phyloP scores from a whole-genome alignment of 140 eudicot genomes.

The Flaveria floridana region DNA sequence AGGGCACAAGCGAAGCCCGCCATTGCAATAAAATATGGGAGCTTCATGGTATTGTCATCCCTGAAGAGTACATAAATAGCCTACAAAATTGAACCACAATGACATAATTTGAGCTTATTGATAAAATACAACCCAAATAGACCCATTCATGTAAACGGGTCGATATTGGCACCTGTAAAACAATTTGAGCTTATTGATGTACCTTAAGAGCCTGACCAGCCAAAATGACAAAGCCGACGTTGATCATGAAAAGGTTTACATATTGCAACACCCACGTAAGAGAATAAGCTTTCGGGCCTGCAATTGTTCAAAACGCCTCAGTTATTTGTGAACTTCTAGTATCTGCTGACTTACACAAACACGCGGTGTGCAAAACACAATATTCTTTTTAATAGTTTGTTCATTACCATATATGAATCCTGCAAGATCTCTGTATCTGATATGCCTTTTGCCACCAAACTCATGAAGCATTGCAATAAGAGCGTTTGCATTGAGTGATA shows the following conservation, averaged over 20 bases:
- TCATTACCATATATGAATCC: slow-evolving; percentile 76
- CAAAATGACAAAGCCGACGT: slow-evolving; percentile 76
- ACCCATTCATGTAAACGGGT: background rate
- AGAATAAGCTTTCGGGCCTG: slow-evolving; percentile 77
- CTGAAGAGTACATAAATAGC: slow-evolving; percentile 68
- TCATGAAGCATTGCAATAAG: slow-evolving; percentile 90
- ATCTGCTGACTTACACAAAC: background rate
- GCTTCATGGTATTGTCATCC: slow-evolving; percentile 66
- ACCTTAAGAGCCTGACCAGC: slow-evolving; percentile 95
- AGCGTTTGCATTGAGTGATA: slow-evolving; percentile 75
- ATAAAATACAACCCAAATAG: background rate
- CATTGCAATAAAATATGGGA: slow-evolving; percentile 68
- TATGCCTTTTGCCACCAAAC: slow-evolving; percentile 83
- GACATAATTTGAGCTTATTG: background rate
- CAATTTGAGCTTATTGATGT: background rate
- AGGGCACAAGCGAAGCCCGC: slow-evolving; percentile 76
- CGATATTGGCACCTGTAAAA: slow-evolving; percentile 2
- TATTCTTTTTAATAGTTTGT: background rate
- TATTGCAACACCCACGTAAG: slow-evolving; percentile 90
- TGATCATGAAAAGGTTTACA: slow-evolving; percentile 85
- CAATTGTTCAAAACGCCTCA: slow-evolving; percentile 23
- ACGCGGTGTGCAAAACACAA: background rate
- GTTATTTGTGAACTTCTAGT: slow-evolving; percentile 19
- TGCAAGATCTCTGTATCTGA: slow-evolving; percentile 96
- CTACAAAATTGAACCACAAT: slow-evolving; percentile 42